These are phyloP conservation scores for Magnolia kwangsiensis DNA, from an alignment of 164 flowering plant genomes.

Conservation along the genomic window DNA sequence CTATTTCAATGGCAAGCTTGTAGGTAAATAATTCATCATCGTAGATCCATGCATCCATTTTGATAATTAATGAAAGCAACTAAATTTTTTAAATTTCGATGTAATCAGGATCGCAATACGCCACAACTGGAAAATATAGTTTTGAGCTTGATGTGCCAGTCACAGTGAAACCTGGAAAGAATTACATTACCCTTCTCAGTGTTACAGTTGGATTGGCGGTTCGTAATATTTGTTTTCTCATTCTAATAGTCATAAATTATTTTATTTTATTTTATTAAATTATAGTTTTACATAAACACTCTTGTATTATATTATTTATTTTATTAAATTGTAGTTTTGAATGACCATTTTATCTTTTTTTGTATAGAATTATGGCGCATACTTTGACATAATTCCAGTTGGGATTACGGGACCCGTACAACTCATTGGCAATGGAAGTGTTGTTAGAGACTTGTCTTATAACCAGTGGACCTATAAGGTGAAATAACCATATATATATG, in stretches of 20 bases:
- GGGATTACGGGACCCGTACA: conserved; percentile 51
- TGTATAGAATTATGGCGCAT: conserved; percentile 51
- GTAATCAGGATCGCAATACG: conserved; percentile 43
- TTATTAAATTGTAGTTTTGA: background rate
- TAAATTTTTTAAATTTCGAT: background rate
- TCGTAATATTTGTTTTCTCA: no score
- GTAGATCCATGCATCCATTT: no score
- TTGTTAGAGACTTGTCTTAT: conserved; percentile 45
- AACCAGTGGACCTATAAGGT: conserved; percentile 50
- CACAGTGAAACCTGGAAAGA: conserved; percentile 32
- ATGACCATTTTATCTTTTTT: background rate
- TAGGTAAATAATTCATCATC: conserved; percentile 22
- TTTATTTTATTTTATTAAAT: background rate
- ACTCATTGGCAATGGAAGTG: conserved; percentile 31
- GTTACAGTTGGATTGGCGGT: conserved; percentile 55
- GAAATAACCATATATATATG: no score
- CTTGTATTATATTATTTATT: no score
- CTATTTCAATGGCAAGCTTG: conserved; percentile 43
- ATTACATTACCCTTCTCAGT: conserved; percentile 52
- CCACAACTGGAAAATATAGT: background rate
- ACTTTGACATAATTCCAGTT: conserved; percentile 26
- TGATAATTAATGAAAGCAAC: no score
- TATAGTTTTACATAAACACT: background rate
- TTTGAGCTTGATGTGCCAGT: conserved; percentile 33
- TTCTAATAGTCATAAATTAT: no score